Base-by-base conservation (phyloP, 140 eudicot species). In the Eryngium alpinum region DNA sequence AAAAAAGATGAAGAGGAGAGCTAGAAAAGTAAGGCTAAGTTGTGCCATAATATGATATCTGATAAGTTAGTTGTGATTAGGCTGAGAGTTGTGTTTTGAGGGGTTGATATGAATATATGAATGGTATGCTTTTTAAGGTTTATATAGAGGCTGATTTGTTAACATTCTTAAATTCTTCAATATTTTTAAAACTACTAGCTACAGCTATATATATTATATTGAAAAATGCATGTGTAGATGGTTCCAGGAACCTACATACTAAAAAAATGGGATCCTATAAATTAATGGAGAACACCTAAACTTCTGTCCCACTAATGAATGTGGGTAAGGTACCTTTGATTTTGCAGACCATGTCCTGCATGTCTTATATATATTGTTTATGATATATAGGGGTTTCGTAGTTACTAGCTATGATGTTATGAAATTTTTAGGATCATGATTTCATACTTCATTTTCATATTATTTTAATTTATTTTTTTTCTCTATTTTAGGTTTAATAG, bases 1-100 rank as follows among this genome's bases (percentile, higher is more conserved):
- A 80, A 89, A 74, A 44, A 87, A 75, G 87, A 79, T 32, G 60
- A 91, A 85, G 14, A 86, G 72, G 65, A 88, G 76, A 74, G 89
- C 78, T 46, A 90, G 18, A 17, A 84, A 59, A 80, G 85, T 53
- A 82, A 79, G 28, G 71, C 71, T 63, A 49, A 78, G n/a, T 62
- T 69, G 80, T n/a, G 84, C 88, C 90, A 90, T 91, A 51, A 77
- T 57, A 27, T 43, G 29, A 65, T 67, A 75, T 79, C 50, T 31
- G 72, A 76, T 59, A 12, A 81, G 10, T 80, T 67, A 65, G 51
- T 38, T 72, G 10, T 71, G 46, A 38, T 82, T 34, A 75, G 75
- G 29, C 34, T 29, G 53, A 62, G 18, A 77, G 88, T 83, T 74
- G 80, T 83, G 19, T 73, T 73, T 50, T 28, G 85, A 56, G 51